Conservation (phyloP, 176 grass and related monocot genomes). For the Pontederia paniculata region DNA sequence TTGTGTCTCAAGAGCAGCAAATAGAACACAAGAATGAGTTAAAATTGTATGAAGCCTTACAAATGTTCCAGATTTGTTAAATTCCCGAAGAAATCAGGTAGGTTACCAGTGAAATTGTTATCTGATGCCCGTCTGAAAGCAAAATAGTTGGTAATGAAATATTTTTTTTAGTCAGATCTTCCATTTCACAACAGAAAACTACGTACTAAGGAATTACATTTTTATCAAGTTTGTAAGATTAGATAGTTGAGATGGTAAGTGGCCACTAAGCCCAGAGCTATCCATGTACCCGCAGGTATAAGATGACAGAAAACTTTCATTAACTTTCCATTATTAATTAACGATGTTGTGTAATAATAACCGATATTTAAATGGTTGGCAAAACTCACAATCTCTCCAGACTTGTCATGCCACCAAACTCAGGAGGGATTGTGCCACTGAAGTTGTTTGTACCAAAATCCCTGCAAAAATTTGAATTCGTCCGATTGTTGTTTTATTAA, state of each 20-base stretch:
- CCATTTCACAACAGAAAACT: not conserved
- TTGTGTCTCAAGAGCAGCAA: no score
- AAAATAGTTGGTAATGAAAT: not conserved
- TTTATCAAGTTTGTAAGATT: constrained; percentile 33
- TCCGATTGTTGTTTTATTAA: no score
- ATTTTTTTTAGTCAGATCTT: not conserved
- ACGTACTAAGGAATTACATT: constrained; percentile 32
- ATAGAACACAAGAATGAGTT: no score
- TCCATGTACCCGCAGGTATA: constrained; percentile 44
- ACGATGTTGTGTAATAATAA: not conserved
- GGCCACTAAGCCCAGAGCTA: constrained; percentile 59
- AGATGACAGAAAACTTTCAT: not conserved
- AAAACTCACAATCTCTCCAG: constrained; percentile 44
- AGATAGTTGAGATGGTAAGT: constrained; percentile 41
- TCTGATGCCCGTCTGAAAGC: constrained; percentile 55
- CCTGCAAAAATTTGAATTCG: no score
- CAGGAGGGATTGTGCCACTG: constrained; percentile 44
- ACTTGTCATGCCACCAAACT: constrained; percentile 44
- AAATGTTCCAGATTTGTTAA: constrained; percentile 35
- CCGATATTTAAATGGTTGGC: not conserved
- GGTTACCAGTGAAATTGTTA: constrained; percentile 55
- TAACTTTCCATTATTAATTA: not conserved
- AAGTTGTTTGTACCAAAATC: no score
- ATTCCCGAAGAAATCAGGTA: constrained; percentile 65
- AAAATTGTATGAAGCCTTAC: constrained; percentile 23